These are phyloP conservation scores for Venturia oleaginea DNA, from an alignment of 2,329 filamentous ascomycete species.

Conservation along the genomic window DNA sequence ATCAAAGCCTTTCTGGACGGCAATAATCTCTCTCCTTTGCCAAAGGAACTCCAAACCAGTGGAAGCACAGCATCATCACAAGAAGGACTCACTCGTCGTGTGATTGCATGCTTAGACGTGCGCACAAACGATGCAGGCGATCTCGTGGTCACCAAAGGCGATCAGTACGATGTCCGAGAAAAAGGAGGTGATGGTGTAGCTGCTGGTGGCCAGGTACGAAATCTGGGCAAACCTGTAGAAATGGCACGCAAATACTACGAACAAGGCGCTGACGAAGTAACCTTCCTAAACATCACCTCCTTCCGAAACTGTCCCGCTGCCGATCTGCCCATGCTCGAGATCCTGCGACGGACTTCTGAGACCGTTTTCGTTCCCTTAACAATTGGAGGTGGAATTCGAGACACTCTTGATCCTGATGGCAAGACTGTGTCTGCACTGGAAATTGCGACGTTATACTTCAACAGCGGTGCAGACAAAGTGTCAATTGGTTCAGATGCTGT, in stretches of 20 bases:
- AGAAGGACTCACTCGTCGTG: slow-evolving; percentile 77
- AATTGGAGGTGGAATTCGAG: slow-evolving; percentile 88
- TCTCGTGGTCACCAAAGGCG: slow-evolving; percentile 94
- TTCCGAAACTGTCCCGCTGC: slow-evolving; percentile 92
- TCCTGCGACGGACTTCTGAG: slow-evolving; percentile 74
- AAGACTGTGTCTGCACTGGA: slow-evolving; percentile 81
- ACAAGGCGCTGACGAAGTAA: slow-evolving; percentile 92
- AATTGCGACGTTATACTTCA: slow-evolving; percentile 95
- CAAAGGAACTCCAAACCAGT: slow-evolving; percentile 20
- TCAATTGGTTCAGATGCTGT: slow-evolving; percentile 95
- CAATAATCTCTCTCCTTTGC: slow-evolving; percentile 47
- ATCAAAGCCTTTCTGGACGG: slow-evolving; percentile 81
- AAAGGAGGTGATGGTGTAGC: slow-evolving; percentile 54
- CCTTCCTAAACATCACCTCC: slow-evolving; percentile 95
- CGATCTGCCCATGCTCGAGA: slow-evolving; percentile 92
- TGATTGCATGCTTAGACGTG: slow-evolving; percentile 95
- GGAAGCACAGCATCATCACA: slow-evolving; percentile 24
- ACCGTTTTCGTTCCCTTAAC: slow-evolving; percentile 95
- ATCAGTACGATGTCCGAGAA: slow-evolving; percentile 96
- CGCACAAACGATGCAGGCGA: slow-evolving; percentile 90
- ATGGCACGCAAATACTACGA: slow-evolving; percentile 92
- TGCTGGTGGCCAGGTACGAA: slow-evolving; percentile 59
- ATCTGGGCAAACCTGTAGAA: slow-evolving; percentile 92
- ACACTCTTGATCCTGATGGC: slow-evolving; percentile 82
- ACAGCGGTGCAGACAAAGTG: slow-evolving; percentile 93